These are phyloP conservation scores for Acacia pycnantha DNA, from an alignment of 331 rosid genomes.

Conservation along the genomic window DNA sequence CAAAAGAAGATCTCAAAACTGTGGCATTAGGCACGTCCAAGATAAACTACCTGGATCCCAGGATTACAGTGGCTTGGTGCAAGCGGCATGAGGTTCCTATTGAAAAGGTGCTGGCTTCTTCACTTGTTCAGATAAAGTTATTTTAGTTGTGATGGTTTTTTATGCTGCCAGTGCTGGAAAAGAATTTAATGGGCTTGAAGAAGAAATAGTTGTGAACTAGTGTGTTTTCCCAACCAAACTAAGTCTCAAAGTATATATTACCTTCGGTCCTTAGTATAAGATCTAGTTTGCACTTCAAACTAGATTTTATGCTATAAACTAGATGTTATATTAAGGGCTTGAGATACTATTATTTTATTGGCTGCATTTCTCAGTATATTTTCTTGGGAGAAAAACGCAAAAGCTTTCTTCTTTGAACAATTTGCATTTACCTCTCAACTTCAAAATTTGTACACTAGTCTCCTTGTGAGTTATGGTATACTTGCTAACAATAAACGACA, in stretches of 20 bases:
- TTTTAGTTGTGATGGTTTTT: neutral
- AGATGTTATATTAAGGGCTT: no score
- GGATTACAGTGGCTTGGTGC: conserved; percentile 99
- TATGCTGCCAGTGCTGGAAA: neutral
- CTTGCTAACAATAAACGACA: neutral
- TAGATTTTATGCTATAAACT: no score
- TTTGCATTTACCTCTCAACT: neutral
- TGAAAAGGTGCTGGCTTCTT: conserved; percentile 70
- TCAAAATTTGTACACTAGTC: neutral
- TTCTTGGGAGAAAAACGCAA: neutral
- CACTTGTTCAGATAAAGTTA: conserved; percentile 10
- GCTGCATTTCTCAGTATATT: neutral
- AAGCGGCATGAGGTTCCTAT: conserved; percentile 97
- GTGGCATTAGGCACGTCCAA: conserved; percentile 97
- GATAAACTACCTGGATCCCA: conserved; percentile 95
- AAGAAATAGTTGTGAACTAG: neutral
- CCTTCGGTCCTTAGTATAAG: no score
- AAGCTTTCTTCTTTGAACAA: neutral
- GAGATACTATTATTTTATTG: no score
- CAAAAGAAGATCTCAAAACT: conserved; percentile 92
- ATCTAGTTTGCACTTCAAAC: no score
- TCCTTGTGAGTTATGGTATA: neutral
- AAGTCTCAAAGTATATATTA: neutral
- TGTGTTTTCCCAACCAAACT: neutral
- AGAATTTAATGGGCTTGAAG: neutral